Base-by-base conservation (phyloP, 2,329 filamentous ascomycete species). In the Penicillium sclerotigenum region DNA sequence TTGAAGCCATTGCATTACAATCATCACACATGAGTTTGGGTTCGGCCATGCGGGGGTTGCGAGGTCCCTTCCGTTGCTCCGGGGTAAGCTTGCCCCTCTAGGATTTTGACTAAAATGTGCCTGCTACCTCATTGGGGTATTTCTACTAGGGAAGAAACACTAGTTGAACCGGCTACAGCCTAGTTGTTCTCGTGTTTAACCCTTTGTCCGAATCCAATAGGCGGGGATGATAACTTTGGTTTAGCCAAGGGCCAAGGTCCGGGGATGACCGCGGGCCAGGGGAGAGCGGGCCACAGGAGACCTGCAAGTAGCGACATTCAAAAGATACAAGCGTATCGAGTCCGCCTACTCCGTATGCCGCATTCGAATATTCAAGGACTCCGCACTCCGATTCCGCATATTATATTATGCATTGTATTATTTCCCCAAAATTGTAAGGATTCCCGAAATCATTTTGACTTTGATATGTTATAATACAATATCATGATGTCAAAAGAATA, bases 21-120 rank as follows among this genome's bases (percentile, higher is more conserved):
- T 13, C 8, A 43, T 34, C 36, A 50, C 22, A n/a, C 10, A n/a
- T 18, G 36, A 50, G 59, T 60, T 51, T 51, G 62, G 58, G 50
- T 62, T 70, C 68, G 69, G 69, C 63, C 66, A 70, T 71, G 69
- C 69, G 69, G 67, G 69, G 68, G 61, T 57, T 62, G 59, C 53
- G 58, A 56, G 38, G 56, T 49, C 54, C 52, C 61, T 72, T 72
- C 69, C 69, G 69, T 71, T 72, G 63, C 69, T 66, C 69, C 69
- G 69, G 69, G 64, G 48, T 66, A 67, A 71, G 53, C 56, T 61
- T 61, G 37, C 50, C 50, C 50, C 50, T 52, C 53, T 41, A 46
- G 14, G 38, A 47, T 40, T 13, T 54, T 49, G 45, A 37, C 52
- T 54, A 46, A 46, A 28, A 40, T 52, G 20, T 26, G 13, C 5